Evolutionary conservation across 140 eudicot genomes (phyloP).

Genomic region (Stevia rebaudiana): DNA sequence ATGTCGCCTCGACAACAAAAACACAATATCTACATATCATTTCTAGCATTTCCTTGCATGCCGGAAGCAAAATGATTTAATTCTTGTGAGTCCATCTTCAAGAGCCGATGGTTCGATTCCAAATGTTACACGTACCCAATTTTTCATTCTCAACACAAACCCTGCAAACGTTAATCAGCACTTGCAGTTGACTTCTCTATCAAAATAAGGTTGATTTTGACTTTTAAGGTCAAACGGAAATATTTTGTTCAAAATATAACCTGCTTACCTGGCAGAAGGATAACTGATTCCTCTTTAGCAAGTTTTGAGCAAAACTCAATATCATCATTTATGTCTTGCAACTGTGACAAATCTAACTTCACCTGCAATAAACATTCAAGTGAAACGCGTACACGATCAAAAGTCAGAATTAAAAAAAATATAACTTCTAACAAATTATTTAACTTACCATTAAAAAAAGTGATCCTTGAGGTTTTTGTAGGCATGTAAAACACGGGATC

Average conservation of each 20-base stretch:
- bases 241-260: not conserved
- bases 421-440: not conserved
- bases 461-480: conserved; percentile 77
- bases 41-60: conserved; percentile 30
- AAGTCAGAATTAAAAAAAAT: not conserved
- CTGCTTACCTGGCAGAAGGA: conserved; percentile 44
- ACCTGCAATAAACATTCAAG: conserved; percentile 26
- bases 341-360: conserved; percentile 36
- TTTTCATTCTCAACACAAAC: conserved; percentile 46
- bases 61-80: conserved; percentile 57
- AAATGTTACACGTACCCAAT: conserved; percentile 69
- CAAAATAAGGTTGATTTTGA: not conserved
- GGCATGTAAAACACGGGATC: conserved; percentile 56
- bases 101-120: conserved; percentile 54
- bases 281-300: conserved; percentile 53
- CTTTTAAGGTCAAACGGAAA: conserved; percentile 1
- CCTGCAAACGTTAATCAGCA: conserved; percentile 32
- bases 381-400: not conserved
- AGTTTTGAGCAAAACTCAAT: conserved; percentile 47
- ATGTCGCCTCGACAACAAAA: not conserved
- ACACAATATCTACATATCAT: not conserved
- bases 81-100: conserved; percentile 61
- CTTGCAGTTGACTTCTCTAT: not conserved
- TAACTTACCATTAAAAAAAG: conserved; percentile 56
- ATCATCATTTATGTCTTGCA: conserved; percentile 38